A percentile compares a stretch with the other conserved stretches of the same genome.
Conservation (phyloP, 139 green algal species). For the Chlorella sp. region DNA sequence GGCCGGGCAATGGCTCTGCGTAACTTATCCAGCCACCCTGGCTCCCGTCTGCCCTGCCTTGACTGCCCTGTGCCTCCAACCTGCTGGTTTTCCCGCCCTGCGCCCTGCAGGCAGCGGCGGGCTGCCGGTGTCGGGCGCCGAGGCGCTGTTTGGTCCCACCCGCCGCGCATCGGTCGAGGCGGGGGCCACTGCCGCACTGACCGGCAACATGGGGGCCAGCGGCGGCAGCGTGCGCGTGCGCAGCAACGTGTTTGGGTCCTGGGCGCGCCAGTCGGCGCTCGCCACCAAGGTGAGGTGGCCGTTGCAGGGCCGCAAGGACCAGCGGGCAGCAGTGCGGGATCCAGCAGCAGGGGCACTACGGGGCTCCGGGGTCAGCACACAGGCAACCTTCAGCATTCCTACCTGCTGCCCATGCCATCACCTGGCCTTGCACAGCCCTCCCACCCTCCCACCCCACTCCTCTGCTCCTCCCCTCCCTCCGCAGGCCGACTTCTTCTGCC, state of each 20-base stretch:
- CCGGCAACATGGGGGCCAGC: neutral
- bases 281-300: conserved; percentile 12
- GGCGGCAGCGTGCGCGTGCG: conserved; percentile 27
- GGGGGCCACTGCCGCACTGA: neutral
- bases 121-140: conserved; percentile 14
- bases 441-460: neutral
- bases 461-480: neutral
- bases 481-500: conserved; percentile 68
- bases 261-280: conserved; percentile 7
- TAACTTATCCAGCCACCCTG: too few species aligned
- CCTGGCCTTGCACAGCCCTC: neutral
- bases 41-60: neutral
- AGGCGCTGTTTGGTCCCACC: neutral
- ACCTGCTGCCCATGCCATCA: neutral
- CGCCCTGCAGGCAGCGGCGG: neutral
- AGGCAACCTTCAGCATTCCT: neutral
- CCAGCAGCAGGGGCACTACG: neutral
- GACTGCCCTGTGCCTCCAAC: neutral
- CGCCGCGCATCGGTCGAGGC: neutral
- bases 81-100: neutral
- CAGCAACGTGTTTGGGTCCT: neutral
- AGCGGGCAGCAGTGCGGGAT: neutral
- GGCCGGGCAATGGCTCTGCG: too few species aligned
- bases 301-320: too few species aligned
- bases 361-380: neutral